These are phyloP conservation scores for Neurospora terricola DNA, from an alignment of 495 filamentous ascomycete genomes.

Conservation along the genomic window DNA sequence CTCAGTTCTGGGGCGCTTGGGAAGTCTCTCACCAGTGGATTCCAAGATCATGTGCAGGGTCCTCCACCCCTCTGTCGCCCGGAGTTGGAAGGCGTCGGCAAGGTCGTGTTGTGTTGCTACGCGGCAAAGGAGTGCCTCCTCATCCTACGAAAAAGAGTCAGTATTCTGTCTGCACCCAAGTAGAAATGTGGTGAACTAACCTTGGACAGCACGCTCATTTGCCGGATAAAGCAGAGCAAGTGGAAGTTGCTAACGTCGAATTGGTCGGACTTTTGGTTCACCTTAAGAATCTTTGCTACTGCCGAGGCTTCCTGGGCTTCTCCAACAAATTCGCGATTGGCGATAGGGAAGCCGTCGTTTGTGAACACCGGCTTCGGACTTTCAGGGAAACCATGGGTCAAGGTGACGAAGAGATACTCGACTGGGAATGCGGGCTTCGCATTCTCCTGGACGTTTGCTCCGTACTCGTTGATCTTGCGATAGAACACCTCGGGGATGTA, in stretches of 20 bases:
- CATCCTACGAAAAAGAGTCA: conserved; percentile 49
- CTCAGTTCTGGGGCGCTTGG: conserved; percentile 59
- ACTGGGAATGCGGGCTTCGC: conserved; percentile 94
- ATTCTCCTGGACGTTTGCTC: conserved; percentile 90
- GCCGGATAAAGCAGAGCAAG: conserved; percentile 76
- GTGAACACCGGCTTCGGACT: conserved; percentile 64
- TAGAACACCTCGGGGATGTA: conserved; percentile 99
- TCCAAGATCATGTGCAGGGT: conserved; percentile 86
- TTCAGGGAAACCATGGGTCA: conserved; percentile 93
- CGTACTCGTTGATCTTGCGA: conserved; percentile 90
- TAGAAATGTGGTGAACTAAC: conserved; percentile 24
- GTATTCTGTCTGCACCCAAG: background rate
- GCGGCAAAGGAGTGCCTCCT: conserved; percentile 76
- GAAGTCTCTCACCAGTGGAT: conserved; percentile 92
- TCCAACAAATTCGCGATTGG: conserved; percentile 79
- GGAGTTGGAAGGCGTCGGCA: conserved; percentile 66
- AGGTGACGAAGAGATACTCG: conserved; percentile 88
- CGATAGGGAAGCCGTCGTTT: conserved; percentile 66
- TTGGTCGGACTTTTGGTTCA: conserved; percentile 46
- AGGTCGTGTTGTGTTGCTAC: conserved; percentile 71
- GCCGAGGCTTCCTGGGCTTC: conserved; percentile 58
- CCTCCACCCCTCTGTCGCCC: conserved; percentile 81
- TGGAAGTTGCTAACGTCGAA: conserved; percentile 84
- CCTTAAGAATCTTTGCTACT: conserved; percentile 30
- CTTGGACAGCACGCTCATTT: conserved; percentile 72